Conservation (phyloP, 768 basidiomycete species). For the Phylloporus sp. region DNA sequence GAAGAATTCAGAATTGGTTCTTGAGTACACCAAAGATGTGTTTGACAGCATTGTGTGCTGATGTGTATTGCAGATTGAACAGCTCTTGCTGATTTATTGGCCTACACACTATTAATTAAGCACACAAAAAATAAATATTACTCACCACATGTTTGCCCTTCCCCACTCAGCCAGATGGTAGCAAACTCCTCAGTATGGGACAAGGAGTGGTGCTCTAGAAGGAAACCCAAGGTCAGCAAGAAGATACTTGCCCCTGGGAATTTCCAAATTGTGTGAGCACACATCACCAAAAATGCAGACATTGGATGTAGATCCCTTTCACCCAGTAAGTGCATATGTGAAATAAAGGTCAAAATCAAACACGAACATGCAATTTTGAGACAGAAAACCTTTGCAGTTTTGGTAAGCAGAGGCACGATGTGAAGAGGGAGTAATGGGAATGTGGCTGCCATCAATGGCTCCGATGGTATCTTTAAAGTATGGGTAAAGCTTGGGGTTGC, state of each 20-base stretch:
- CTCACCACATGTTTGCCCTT: background rate
- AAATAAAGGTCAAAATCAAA: background rate
- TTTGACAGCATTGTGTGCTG: background rate
- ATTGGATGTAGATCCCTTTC: background rate
- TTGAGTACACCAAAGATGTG: slow-evolving; percentile 8
- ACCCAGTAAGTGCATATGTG: background rate
- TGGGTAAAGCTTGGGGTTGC: too few species aligned
- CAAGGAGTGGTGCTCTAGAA: slow-evolving; percentile 18
- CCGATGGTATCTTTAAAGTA: too few species aligned
- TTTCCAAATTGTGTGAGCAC: background rate
- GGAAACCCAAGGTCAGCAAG: background rate
- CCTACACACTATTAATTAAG: background rate
- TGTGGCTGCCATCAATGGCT: background rate
- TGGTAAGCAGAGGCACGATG: background rate
- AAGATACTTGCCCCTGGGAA: background rate
- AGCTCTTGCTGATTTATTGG: slow-evolving; percentile 15
- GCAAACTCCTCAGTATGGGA: slow-evolving; percentile 34
- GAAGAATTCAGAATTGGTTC: slow-evolving; percentile 15
- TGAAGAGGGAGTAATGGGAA: background rate
- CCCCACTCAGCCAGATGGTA: slow-evolving; percentile 39
- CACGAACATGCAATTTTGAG: background rate
- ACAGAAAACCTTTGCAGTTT: background rate
- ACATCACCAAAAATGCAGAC: background rate
- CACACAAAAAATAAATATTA: background rate
- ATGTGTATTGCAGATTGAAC: slow-evolving; percentile 26